Conservation (phyloP, 345 rosid genomes). For the Geranium brycei region DNA sequence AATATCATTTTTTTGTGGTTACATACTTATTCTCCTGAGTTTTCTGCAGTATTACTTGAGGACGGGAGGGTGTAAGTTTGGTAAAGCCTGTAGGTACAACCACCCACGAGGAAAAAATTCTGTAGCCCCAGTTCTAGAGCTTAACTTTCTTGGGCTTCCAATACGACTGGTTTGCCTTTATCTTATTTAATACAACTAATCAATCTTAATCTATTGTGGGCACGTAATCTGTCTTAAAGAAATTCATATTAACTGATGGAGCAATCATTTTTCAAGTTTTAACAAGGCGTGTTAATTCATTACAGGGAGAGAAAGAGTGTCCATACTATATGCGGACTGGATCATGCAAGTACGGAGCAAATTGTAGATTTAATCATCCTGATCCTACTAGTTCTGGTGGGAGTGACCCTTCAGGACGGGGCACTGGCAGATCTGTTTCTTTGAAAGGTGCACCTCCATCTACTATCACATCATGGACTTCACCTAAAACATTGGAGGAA, state of each 20-base stretch:
- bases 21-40: constrained; percentile 15
- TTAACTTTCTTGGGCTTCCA: constrained; percentile 86
- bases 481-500: constrained; percentile 45
- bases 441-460: constrained; percentile 36
- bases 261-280: not conserved
- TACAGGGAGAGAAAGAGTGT: constrained; percentile 73
- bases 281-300: constrained; percentile 1
- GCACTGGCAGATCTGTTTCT: constrained; percentile 46
- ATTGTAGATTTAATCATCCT: constrained; percentile 88
- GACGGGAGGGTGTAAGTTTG: constrained; percentile 91
- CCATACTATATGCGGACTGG: constrained; percentile 88
- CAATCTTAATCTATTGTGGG: not conserved
- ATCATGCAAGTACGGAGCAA: constrained; percentile 77
- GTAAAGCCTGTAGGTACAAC: constrained; percentile 67
- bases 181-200: not conserved
- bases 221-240: not conserved
- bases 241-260: not conserved
- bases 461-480: constrained; percentile 54
- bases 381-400: constrained; percentile 55
- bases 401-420: constrained; percentile 35
- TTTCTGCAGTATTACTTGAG: constrained; percentile 67
- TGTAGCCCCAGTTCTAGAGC: constrained; percentile 28
- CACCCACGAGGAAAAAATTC: constrained; percentile 40
- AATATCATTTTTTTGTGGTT: constrained; percentile 11
- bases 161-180: constrained; percentile 42